Evolutionary conservation across 202 grass and related monocot species (phyloP).

Genomic region (Cymbopogon flexuosus): DNA sequence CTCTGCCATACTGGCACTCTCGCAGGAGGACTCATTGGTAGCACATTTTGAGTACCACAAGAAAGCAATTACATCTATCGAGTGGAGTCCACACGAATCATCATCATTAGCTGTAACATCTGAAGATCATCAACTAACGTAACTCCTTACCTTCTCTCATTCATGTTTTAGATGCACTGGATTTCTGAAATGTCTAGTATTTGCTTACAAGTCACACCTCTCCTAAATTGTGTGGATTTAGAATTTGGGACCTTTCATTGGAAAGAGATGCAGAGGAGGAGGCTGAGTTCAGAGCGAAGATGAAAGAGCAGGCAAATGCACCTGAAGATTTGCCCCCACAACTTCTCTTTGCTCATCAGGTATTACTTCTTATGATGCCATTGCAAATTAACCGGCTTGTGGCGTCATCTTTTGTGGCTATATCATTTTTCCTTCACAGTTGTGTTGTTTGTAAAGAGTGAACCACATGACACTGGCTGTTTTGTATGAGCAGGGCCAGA

Average conservation of each 20-base stretch:
- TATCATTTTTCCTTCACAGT: neutral
- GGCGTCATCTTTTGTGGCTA: neutral
- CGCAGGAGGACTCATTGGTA: conserved; percentile 51
- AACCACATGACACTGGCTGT: neutral
- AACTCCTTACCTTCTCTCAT: conserved; percentile 1
- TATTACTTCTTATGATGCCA: conserved; percentile 4
- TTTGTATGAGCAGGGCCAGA: conserved; percentile 60
- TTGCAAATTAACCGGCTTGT: neutral
- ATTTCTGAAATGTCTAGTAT: neutral
- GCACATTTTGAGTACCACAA: conserved; percentile 89
- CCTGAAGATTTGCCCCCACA: conserved; percentile 87
- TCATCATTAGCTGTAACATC: conserved; percentile 84
- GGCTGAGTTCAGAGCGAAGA: conserved; percentile 66
- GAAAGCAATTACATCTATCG: conserved; percentile 75
- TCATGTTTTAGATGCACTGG: neutral
- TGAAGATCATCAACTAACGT: conserved; percentile 87
- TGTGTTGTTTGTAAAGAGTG: neutral
- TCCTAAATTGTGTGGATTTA: conserved; percentile 24
- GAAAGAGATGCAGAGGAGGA: conserved; percentile 87
- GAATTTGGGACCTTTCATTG: conserved; percentile 89
- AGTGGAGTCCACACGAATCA: conserved; percentile 89
- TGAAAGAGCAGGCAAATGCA: conserved; percentile 74
- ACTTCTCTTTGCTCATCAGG: conserved; percentile 93
- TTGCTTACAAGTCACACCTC: neutral
- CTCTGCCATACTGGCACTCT: conserved; percentile 4